Evolutionary conservation across 2,329 filamentous ascomycete genomes (phyloP), one percentile per base, ranked within the genome.

Genomic region (Pseudogymnoascus verrucosus): DNA sequence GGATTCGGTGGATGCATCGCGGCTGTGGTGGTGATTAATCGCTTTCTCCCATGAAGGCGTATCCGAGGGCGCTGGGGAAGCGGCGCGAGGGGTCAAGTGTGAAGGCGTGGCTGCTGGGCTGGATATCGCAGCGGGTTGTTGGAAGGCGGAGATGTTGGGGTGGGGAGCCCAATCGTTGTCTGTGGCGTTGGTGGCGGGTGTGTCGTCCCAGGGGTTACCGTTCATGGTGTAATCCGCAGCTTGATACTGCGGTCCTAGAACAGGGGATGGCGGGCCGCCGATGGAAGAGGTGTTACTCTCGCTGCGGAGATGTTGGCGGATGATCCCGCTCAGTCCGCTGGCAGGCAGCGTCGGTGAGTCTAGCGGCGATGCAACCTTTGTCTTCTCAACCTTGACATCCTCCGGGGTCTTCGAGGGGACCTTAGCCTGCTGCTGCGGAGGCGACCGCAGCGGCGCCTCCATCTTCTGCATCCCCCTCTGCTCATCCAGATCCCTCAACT

Each of bases 321-420:
- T 87, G 79, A 96, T 84, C 1, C 89, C 89, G 70, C 88, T 93
- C 14, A 97, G 79, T 0, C 90, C 91, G 16, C 78, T 77, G 0
- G 89, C 88, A 1, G 89, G 89, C 5, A 96, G 77, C 0, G 91
- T 96, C 0, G 93, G 92, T 0, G 92, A 96, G 70, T 96, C 91
- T 4, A 65, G 66, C 37, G 69, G 67, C 14, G 37, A n/a, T 7
- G 37, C 16, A 8, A 54, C 28, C n/a, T 23, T 54, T 1, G 47
- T 12, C 14, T 39, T 39, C 37, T 39, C 37, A 1, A 39, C 37
- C 14, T 39, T 39, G 37, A 39, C 37, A 4, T 39, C 37, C 37
- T 39, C 37, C 8, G 14, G 37, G 0, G 5, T 7, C 37, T 39
- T 39, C 37, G 37, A 39, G 4, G 37, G 37, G 37, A 16, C 2